Base-by-base conservation (phyloP, 1,139 yeast species). In the Arxiozyma heterogenica region DNA sequence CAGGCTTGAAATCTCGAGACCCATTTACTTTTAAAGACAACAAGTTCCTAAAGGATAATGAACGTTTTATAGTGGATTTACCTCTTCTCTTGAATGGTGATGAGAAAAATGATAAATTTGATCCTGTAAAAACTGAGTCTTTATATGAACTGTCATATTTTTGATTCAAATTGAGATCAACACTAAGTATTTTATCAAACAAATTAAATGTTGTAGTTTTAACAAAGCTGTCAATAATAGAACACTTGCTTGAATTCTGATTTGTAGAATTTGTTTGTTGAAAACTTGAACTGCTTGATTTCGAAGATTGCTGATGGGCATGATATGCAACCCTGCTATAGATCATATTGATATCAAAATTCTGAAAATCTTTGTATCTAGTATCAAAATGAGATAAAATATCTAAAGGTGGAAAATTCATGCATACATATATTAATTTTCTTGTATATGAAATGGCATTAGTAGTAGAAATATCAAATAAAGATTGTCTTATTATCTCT, bases 321-420 rank as follows among this genome's bases (percentile, higher is more conserved):
- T 25, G 4, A 44, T 25, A 25, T 7, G 30, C n/a, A 4, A 30
- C 12, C 15, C 21, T 30, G 21, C 9, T 30, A 38, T 30, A 45
- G 25, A 45, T 18, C 3, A 20, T 45, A 18, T 45, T 45, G 17
- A 38, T 46, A 41, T 51, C 51, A 15, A 48, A 39, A 27, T 45
- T 43, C 6, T 41, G 42, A 50, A 55, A 57, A 48, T 58, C 57
- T 30, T 54, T 52, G 1, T 25, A 46, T 25, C 23, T 27, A 4
- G 55, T n/a, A 50, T 59, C 57, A 49, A 53, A 54, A 38, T 52
- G 47, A 3, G 54, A 55, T 9, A 59, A 54, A 30, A 58, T 43
- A 39, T 44, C 51, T 5, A 55, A 44, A 11, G 53, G 54, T 3
- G 69, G 68, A 44, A 59, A 65, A 51, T 60, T 58, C 34, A 62